Percentiles rank a stretch among this genome's conserved stretches.
Conservation (phyloP, 2,329 filamentous ascomycete genomes). For the Raffaelea albimanens region DNA sequence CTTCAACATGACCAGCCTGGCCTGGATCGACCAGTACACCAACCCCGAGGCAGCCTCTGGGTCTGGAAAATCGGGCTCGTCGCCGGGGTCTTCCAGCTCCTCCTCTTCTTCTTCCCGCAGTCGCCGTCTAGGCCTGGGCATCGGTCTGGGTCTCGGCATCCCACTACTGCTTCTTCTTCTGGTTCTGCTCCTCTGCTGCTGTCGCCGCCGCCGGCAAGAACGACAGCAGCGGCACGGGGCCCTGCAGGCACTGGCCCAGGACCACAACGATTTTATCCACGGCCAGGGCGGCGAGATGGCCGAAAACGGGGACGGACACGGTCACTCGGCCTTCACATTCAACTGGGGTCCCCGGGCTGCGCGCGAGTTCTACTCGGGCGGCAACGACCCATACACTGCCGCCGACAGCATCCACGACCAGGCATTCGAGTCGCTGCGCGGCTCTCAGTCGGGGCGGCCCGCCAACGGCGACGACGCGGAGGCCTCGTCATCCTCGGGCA, state of each 20-base stretch:
- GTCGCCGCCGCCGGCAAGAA: slow-evolving; percentile 32
- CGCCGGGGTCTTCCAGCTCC: slow-evolving; percentile 2
- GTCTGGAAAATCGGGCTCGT: slow-evolving; percentile 4
- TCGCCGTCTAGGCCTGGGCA: slow-evolving; percentile 42
- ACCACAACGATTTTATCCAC: slow-evolving; percentile 34
- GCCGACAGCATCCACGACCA: background rate
- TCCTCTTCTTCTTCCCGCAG: slow-evolving; percentile 1
- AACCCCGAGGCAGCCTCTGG: slow-evolving; percentile 24
- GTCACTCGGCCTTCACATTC: slow-evolving; percentile 20
- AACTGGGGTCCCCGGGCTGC: slow-evolving; percentile 19
- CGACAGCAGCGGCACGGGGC: slow-evolving; percentile 32
- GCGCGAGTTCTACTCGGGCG: slow-evolving; percentile 35
- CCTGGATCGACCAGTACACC: slow-evolving; percentile 41
- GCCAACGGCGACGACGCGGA: background rate
- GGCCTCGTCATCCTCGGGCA: slow-evolving; percentile 6
- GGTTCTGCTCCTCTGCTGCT: slow-evolving; percentile 30
- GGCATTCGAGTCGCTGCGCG: slow-evolving; percentile 38
- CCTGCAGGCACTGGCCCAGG: slow-evolving; percentile 39
- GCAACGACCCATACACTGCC: slow-evolving; percentile 27
- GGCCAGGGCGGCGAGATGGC: slow-evolving; percentile 34
- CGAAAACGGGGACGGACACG: slow-evolving; percentile 22
- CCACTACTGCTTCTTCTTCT: slow-evolving; percentile 39
- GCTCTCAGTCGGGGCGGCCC: background rate
- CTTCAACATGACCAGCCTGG: slow-evolving; percentile 47
- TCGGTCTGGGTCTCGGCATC: slow-evolving; percentile 57